phyloP scores from a whole-genome alignment of 23 red algal genomes.

The Porphyridium purpureum region DNA sequence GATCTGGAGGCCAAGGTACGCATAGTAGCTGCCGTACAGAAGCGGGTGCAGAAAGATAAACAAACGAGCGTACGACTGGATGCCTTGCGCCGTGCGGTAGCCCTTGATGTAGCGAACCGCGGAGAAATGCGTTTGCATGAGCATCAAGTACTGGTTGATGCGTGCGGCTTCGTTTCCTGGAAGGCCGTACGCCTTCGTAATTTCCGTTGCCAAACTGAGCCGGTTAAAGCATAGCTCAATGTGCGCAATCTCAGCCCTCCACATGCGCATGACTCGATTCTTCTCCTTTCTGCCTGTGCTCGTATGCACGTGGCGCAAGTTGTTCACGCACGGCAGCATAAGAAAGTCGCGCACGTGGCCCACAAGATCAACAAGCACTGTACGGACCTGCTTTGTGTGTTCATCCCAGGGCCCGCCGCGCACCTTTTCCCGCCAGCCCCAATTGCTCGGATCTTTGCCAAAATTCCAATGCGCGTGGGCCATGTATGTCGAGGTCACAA shows the following conservation, averaged over 20 bases:
- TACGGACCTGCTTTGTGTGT: no score
- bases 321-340: not conserved
- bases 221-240: not conserved
- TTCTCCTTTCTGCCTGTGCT: not conserved
- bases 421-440: no score
- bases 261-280: not conserved
- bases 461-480: not conserved
- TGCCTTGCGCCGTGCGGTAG: not conserved
- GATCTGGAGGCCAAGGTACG: not conserved
- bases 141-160: not conserved
- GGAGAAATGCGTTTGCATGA: not conserved
- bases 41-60: not conserved
- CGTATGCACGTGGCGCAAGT: not conserved
- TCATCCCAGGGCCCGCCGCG: no score
- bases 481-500: not conserved
- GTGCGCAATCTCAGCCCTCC: not conserved
- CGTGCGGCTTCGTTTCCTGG: not conserved
- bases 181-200: not conserved
- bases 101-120: not conserved
- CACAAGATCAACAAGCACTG: not conserved
- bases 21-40: conserved; percentile 1
- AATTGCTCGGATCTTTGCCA: no score
- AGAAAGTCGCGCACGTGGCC: not conserved
- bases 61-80: not conserved
- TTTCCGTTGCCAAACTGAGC: not conserved